Evolutionary conservation across 192 early-diverging fungal genomes (phyloP), one percentile per base, ranked within the genome.

Genomic region (Rhizophagus prolifer): DNA sequence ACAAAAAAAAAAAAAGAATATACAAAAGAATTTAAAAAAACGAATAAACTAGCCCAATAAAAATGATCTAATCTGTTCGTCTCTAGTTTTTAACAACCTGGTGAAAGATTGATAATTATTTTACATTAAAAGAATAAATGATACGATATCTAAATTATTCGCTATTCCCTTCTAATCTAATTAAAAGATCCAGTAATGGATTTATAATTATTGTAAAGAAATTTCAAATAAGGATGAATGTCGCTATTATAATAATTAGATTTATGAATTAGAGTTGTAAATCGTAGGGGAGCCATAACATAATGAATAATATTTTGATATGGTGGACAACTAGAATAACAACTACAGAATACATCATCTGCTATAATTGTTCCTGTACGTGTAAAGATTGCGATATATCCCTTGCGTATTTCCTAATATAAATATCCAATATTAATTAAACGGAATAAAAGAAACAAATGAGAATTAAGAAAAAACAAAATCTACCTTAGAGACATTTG

Each of bases 371-470:
- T 72, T 25, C 70, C 70, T 7, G 25, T 30, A 13, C 70, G 47
- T 31, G 47, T 72, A 23, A 72, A 72, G 19, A 72, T 58, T 26
- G 16, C 25, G 30, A 72, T 72, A 36, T 72, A 72, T 1, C 70
- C 70, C 36, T 34, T 58, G 12, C 36, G 47, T n/a, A 19, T 58
- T 58, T 72, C 47, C 47, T 72, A 14, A 50, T 58, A n/a, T 34
- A 65, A 31, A 16, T 9, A 28, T 23, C 4, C 9, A 38, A 38
- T n/a, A 19, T 58, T 2, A 50, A 2, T 50, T 72, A 72, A 19
- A 50, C 47, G 28, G 7, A 31, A 34, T 34, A 34, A 38, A 36
- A 4, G 2, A 66, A 67, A 10, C 23, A 67, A 21, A 41, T 23
- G 19, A n/a, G 13, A n/a, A 4, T 34, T n/a, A 19, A 34, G 13